A percentile compares a stretch with the other conserved stretches of the same genome.
These are phyloP conservation scores for Suhomyces bokatorum DNA, from an alignment of 1,139 yeast species.

Conservation along the genomic window DNA sequence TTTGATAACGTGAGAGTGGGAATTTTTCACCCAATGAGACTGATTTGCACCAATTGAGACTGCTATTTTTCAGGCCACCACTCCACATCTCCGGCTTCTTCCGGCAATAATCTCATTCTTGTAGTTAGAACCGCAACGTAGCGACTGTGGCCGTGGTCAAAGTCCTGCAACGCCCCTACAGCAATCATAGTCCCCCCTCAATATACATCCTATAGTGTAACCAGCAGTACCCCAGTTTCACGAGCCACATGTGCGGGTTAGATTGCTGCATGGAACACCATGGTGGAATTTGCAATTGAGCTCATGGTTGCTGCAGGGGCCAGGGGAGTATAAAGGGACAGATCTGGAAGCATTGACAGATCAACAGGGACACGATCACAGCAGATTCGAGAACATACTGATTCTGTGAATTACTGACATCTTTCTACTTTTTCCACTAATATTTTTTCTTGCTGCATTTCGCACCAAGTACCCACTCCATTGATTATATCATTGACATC, in stretches of 20 bases:
- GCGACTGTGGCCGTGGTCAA: background rate
- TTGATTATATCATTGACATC: too few relatives aligned
- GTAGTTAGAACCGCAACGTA: background rate
- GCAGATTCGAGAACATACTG: too few relatives aligned
- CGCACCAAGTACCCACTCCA: too few relatives aligned
- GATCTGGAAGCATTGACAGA: background rate
- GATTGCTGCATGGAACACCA: conserved; percentile 12
- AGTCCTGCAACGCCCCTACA: background rate
- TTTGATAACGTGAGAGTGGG: too few relatives aligned
- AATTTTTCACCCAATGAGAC: too few relatives aligned
- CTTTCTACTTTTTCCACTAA: too few relatives aligned
- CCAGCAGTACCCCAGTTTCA: conserved; percentile 3
- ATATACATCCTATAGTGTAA: background rate
- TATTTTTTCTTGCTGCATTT: too few relatives aligned
- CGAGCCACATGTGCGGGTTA: conserved; percentile 11
- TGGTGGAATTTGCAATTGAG: conserved; percentile 9
- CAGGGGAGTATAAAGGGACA: conserved; percentile 5
- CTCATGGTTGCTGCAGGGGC: conserved; percentile 6
- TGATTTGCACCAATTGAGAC: too few relatives aligned
- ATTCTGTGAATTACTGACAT: too few relatives aligned
- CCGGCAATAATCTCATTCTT: background rate
- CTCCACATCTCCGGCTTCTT: too few relatives aligned
- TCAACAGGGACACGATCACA: too few relatives aligned
- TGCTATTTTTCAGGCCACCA: too few relatives aligned
- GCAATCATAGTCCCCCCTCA: conserved; percentile 2